These are phyloP conservation scores for Aspergillus fischeri DNA, from an alignment of 2,329 filamentous ascomycete genomes.

Conservation along the genomic window DNA sequence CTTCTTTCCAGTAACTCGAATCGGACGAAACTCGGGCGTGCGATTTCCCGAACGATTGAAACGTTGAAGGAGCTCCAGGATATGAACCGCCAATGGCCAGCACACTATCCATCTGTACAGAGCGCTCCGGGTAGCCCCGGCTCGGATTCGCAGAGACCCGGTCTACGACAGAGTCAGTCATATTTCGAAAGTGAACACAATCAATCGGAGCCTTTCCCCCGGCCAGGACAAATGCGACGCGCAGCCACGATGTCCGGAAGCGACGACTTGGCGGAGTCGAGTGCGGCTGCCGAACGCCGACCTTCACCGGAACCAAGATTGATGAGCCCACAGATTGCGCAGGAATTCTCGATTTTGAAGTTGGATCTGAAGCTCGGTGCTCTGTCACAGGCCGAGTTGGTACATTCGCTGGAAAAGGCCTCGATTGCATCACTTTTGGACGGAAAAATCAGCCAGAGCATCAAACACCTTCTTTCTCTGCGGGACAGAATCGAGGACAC, in stretches of 20 bases:
- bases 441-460: constrained; percentile 88
- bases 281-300: constrained; percentile 62
- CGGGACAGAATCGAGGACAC: constrained; percentile 96
- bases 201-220: constrained; percentile 30
- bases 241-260: constrained; percentile 69
- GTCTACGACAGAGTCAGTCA: constrained; percentile 34
- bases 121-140: constrained; percentile 13
- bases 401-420: constrained; percentile 88
- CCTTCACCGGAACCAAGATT: constrained; percentile 68
- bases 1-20: constrained; percentile 66
- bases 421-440: constrained; percentile 88
- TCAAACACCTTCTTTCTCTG: constrained; percentile 81
- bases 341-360: constrained; percentile 94
- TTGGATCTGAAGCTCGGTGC: constrained; percentile 87
- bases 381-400: constrained; percentile 80
- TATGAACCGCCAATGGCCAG: constrained; percentile 89
- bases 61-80: constrained; percentile 77
- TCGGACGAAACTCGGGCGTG: constrained; percentile 76
- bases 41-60: constrained; percentile 82
- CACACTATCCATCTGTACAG: constrained; percentile 74
- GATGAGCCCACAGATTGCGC: constrained; percentile 85
- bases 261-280: constrained; percentile 64
- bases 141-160: constrained; percentile 31
- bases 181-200: constrained; percentile 24
- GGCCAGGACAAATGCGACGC: constrained; percentile 58